phyloP scores from a whole-genome alignment of 345 rosid genomes.

The Arabis alpina region DNA sequence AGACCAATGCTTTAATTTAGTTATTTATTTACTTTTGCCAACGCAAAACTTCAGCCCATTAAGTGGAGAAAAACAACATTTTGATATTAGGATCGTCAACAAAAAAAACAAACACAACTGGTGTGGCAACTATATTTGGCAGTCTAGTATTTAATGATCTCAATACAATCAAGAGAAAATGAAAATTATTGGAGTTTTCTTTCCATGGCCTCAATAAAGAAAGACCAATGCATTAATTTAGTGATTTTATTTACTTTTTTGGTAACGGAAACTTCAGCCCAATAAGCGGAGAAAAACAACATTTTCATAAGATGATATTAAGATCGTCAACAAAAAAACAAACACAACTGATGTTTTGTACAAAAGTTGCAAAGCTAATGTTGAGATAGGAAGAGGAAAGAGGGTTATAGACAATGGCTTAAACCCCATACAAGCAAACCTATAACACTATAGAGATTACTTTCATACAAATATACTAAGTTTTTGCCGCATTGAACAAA shows the following conservation, averaged over 20 bases:
- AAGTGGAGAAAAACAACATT: slow-evolving; percentile 2
- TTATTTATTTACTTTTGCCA: background rate
- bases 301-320: slow-evolving; percentile 1
- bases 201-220: no score
- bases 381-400: slow-evolving; percentile 16
- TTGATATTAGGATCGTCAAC: slow-evolving; percentile 15
- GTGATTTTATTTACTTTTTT: background rate
- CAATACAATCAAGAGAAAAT: background rate
- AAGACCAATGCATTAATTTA: background rate
- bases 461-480: slow-evolving; percentile 30
- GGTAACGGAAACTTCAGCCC: background rate
- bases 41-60: background rate
- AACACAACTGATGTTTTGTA: slow-evolving; percentile 16
- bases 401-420: no score
- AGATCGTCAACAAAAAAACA: background rate
- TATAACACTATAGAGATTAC: background rate
- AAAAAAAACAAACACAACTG: background rate
- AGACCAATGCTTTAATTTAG: background rate
- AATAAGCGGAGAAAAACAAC: background rate
- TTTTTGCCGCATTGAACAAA: background rate
- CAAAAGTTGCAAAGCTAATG: slow-evolving; percentile 27
- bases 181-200: background rate
- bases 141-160: no score
- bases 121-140: background rate
- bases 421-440: no score